Evolutionary conservation across 192 early-diverging fungal genomes (phyloP).

Genomic region (Backusella australiensis): DNA sequence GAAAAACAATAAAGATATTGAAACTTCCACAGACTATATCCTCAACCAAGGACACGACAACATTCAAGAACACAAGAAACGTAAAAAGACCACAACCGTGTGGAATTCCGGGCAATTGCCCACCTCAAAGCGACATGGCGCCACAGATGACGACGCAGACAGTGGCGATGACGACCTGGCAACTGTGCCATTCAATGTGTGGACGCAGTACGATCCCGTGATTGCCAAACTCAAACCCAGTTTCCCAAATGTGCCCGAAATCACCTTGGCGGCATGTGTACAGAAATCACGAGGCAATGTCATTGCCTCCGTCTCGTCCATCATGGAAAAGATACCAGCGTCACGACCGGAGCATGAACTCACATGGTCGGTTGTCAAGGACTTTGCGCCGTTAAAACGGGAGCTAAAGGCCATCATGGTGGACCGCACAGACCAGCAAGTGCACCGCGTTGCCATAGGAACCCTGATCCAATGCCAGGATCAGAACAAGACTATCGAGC

Average conservation of each 20-base stretch:
- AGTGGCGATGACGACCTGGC: not conserved
- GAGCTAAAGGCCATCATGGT: conserved; percentile 37
- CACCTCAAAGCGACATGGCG: not conserved
- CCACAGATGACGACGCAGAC: not conserved
- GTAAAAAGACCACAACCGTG: not conserved
- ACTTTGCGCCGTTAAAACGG: conserved; percentile 33
- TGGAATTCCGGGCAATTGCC: conserved; percentile 19
- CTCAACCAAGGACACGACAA: conserved; percentile 1
- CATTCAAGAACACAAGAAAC: conserved; percentile 13
- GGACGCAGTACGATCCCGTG: conserved; percentile 22
- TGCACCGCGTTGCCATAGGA: conserved; percentile 40
- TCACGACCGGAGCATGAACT: conserved; percentile 9
- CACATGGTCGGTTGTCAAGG: conserved; percentile 10
- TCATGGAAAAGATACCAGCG: conserved; percentile 9
- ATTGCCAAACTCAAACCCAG: not conserved
- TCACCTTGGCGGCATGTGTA: not conserved
- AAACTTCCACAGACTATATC: conserved; percentile 20
- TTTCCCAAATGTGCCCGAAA: conserved; percentile 18
- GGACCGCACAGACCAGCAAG: conserved; percentile 25
- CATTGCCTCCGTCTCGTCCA: conserved; percentile 12
- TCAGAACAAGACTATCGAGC: conserved; percentile 18
- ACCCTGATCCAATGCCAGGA: conserved; percentile 37
- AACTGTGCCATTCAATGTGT: conserved; percentile 19
- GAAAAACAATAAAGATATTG: conserved; percentile 1
- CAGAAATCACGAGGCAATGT: conserved; percentile 23